These are phyloP conservation scores for Cutaneotrichosporon sp. DNA, from an alignment of 1,284 basidiomycete genomes.

Conservation along the genomic window DNA sequence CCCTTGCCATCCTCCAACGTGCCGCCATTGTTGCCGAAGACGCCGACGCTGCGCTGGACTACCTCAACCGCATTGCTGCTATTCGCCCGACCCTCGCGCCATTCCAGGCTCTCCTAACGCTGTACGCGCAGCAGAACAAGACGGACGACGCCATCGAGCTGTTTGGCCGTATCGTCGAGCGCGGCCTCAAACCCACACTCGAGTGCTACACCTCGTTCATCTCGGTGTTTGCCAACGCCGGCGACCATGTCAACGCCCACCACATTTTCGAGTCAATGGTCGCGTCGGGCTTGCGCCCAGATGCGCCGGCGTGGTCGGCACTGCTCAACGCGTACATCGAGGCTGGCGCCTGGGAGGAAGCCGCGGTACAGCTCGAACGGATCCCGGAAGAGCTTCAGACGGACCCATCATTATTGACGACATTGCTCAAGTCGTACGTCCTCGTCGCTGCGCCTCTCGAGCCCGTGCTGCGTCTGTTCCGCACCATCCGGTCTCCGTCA, in stretches of 20 bases:
- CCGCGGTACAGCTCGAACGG: slow-evolving; percentile 22
- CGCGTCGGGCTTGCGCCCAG: slow-evolving; percentile 56
- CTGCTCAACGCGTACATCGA: slow-evolving; percentile 82
- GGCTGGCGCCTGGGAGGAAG: slow-evolving; percentile 58
- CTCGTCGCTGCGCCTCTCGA: slow-evolving; percentile 70
- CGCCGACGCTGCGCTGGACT: slow-evolving; percentile 10
- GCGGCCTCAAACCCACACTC: slow-evolving; percentile 53
- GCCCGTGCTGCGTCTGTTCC: slow-evolving; percentile 63
- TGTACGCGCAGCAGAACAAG: slow-evolving; percentile 59
- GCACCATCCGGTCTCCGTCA: slow-evolving; percentile 57
- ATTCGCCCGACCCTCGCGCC: slow-evolving; percentile 12
- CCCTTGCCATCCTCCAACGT: slow-evolving; percentile 19
- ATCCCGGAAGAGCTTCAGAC: slow-evolving; percentile 48
- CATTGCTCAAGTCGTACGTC: slow-evolving; percentile 79
- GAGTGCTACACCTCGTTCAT: slow-evolving; percentile 66
- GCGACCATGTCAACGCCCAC: slow-evolving; percentile 65
- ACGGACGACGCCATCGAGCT: slow-evolving; percentile 56
- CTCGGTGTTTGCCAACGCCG: slow-evolving; percentile 59
- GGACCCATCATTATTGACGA: slow-evolving; percentile 58
- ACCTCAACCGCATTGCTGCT: slow-evolving; percentile 13
- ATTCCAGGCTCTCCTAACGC: slow-evolving; percentile 57
- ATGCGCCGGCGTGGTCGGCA: slow-evolving; percentile 61
- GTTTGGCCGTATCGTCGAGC: slow-evolving; percentile 60
- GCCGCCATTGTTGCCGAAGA: slow-evolving; percentile 22
- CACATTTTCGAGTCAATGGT: slow-evolving; percentile 56